Evolutionary conservation across 1,284 basidiomycete genomes (phyloP).

Genomic region (Pyrrhoderma lamaoense): DNA sequence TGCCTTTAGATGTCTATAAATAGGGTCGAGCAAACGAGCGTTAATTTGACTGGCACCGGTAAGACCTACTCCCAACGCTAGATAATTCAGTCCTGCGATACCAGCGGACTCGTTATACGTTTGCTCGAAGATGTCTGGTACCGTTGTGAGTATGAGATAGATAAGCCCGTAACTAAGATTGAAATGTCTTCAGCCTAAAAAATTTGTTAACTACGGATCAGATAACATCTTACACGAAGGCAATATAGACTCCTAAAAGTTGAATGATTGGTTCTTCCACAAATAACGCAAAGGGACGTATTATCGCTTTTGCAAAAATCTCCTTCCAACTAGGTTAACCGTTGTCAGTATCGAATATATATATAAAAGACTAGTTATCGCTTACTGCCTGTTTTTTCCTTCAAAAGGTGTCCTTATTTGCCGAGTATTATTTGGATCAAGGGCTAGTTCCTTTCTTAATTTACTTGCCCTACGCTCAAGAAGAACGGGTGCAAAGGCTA

Average conservation of each 20-base stretch:
- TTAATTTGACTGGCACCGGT: slow-evolving; percentile 49
- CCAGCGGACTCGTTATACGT: slow-evolving; percentile 41
- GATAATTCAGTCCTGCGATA: slow-evolving; percentile 46
- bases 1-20: slow-evolving; percentile 45
- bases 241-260: slow-evolving; percentile 40
- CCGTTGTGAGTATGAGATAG: slow-evolving; percentile 46
- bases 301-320: slow-evolving; percentile 32
- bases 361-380: not conserved
- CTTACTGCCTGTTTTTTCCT: slow-evolving; percentile 20
- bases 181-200: slow-evolving; percentile 24
- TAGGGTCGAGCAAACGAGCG: slow-evolving; percentile 46
- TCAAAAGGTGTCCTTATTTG: slow-evolving; percentile 27
- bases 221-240: slow-evolving; percentile 35
- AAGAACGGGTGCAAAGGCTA: slow-evolving; percentile 40
- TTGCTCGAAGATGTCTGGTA: slow-evolving; percentile 46
- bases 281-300: slow-evolving; percentile 41
- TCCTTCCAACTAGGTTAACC: slow-evolving; percentile 27
- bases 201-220: not conserved
- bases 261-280: slow-evolving; percentile 39
- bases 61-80: slow-evolving; percentile 55
- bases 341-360: not conserved
- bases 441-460: slow-evolving; percentile 32
- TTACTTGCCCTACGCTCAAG: slow-evolving; percentile 36
- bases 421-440: not conserved
- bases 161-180: slow-evolving; percentile 36